Evolutionary conservation across 768 basidiomycete species (phyloP).

Genomic region (Pisolithus marmoratus): DNA sequence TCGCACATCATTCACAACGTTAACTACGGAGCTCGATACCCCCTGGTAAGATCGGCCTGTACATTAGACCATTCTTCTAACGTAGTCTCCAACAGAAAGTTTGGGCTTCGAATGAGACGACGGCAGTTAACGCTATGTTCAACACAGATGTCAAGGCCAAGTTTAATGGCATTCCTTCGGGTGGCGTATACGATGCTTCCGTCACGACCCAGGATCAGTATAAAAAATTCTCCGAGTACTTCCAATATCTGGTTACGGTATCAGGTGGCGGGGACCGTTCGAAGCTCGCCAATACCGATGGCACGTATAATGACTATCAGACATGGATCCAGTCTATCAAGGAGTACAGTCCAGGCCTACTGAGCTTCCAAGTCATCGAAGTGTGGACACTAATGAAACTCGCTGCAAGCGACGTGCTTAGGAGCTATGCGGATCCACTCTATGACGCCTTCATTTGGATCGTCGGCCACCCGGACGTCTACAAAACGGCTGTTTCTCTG

Average conservation of each 20-base stretch:
- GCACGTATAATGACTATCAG: constrained; percentile 1
- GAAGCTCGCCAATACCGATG: background rate
- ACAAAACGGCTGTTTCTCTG: background rate
- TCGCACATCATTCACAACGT: background rate
- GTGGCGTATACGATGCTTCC: background rate
- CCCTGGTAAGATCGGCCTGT: background rate
- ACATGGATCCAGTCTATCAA: constrained; percentile 1
- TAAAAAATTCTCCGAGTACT: constrained; percentile 2
- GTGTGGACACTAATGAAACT: constrained; percentile 6
- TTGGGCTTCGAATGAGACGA: constrained; percentile 3
- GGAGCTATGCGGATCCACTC: background rate
- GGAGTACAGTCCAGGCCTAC: background rate
- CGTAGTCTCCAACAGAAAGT: background rate
- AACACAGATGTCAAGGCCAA: constrained; percentile 6
- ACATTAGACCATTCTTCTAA: background rate
- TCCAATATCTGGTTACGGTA: constrained; percentile 4
- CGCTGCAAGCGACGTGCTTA: background rate
- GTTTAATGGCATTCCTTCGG: constrained; percentile 5
- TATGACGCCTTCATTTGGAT: background rate
- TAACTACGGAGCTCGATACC: background rate
- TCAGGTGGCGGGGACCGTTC: constrained; percentile 6
- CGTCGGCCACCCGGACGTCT: background rate
- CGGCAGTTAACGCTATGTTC: background rate
- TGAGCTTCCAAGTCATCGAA: constrained; percentile 5
- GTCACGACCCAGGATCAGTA: constrained; percentile 1